Conservation (phyloP, 208 protist genomes). For the Wallacemonas sp. region DNA sequence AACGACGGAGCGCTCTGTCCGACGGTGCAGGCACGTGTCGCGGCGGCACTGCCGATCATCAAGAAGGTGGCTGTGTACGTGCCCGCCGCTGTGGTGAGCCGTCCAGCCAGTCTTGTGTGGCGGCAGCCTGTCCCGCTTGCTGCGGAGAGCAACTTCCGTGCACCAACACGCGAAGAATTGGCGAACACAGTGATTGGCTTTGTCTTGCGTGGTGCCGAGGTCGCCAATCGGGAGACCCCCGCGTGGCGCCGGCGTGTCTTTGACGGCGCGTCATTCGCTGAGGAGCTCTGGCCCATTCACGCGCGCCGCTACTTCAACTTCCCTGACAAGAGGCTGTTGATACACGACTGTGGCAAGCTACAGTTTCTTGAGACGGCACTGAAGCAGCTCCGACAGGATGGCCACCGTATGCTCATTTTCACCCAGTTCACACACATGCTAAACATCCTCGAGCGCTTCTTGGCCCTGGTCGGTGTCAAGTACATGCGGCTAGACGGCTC, state of each 20-base stretch:
- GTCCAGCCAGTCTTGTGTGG: slow-evolving; percentile 47
- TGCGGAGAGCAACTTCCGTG: slow-evolving; percentile 16
- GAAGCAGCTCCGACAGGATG: slow-evolving; percentile 65
- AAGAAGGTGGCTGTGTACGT: slow-evolving; percentile 61
- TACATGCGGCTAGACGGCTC: slow-evolving; percentile 96
- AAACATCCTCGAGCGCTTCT: slow-evolving; percentile 97
- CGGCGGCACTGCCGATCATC: slow-evolving; percentile 38
- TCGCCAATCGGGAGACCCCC: too few relatives aligned
- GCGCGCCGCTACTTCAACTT: slow-evolving; percentile 87
- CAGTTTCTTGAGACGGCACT: slow-evolving; percentile 89
- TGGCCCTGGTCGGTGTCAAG: slow-evolving; percentile 84
- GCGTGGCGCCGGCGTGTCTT: slow-evolving; percentile 24
- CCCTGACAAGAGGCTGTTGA: slow-evolving; percentile 94
- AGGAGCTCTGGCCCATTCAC: slow-evolving; percentile 72
- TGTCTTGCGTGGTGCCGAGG: too few relatives aligned
- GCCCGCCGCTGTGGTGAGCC: slow-evolving; percentile 30
- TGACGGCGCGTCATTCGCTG: slow-evolving; percentile 52
- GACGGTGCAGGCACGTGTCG: slow-evolving; percentile 31
- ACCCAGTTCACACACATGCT: slow-evolving; percentile 98
- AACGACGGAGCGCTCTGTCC: slow-evolving; percentile 24
- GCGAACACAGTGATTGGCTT: slow-evolving; percentile 35
- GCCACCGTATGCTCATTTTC: slow-evolving; percentile 98
- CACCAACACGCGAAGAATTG: slow-evolving; percentile 18
- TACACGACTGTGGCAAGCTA: slow-evolving; percentile 97
- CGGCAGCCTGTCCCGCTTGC: slow-evolving; percentile 25